Evolutionary conservation across 805 yeast genomes (phyloP), one percentile per base, ranked within the genome.

Genomic region (Priceomyces castillae): DNA sequence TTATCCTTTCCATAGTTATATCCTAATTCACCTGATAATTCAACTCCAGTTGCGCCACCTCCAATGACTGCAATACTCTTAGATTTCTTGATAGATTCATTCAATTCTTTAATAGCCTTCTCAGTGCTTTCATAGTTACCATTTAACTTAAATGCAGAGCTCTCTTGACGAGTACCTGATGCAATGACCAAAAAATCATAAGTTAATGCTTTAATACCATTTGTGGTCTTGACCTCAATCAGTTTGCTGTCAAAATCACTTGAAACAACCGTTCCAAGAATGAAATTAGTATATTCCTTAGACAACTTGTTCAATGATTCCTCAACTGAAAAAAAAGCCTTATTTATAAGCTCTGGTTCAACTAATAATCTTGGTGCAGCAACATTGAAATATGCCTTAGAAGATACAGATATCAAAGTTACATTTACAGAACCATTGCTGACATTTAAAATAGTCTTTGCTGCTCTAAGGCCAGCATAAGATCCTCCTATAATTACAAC

Each of bases 1-100:
- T 56, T 51, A 12, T 39, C 41, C 4, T 40, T 39, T 10, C 54
- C 51, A 36, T 41, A 57, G 11, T 33, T 40, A 15, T 26, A 44
- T 2, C 61, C 71, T 25, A 69, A 50, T 42, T 69, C 76, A 9
- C 69, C 71, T 6, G 71, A 64, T 10, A 54, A 36, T 45, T 70
- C 74, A 9, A 67, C 70, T 3, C 71, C 72, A 12, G 71, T 62
- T 16, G 61, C 45, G n/a, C 71, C 72, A 15, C 65, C 73, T 3
- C 73, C 76, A n/a, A 70, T 36, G 4, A 70, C 49, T 1, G 71
- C 73, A 15, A 69, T 59, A 7, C 51, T 41, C 20, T 53, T 49
- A 7, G 71, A 62, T 2, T 42, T 10, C 34, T 50, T 47, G 17
- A 64, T 43, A 22, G 48, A 31, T 9, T 40, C 19, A 25, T 47